Evolutionary conservation across 2,329 filamentous ascomycete genomes (phyloP), one percentile per base, ranked within the genome.

Genomic region (Rutstroemia sp.): DNA sequence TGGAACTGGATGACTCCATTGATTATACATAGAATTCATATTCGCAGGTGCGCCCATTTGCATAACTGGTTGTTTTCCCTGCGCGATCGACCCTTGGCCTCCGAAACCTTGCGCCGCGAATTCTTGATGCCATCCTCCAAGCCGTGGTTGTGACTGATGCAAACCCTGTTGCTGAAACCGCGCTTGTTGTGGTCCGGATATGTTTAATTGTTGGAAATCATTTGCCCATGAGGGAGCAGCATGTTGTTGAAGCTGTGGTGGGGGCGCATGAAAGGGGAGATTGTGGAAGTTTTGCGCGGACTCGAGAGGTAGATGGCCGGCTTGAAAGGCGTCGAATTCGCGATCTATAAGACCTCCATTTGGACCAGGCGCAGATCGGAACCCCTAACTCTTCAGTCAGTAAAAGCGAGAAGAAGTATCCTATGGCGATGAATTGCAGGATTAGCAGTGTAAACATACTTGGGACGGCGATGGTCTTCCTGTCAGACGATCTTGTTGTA

Each of bases 291-390:
- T 51, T 54, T 58, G 59, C 9, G 55, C 54, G 10, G 58, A 56
- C 45, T 73, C 69, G 17, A 73, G 68, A 53, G 72, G 69, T 49
- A 71, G 65, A 25, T 69, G 68, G 19, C 78, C 78, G 42, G 76
- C 75, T 69, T 87, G 83, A 62, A 89, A 89, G 47, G 84, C 82
- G 61, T 86, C 79, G 65, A 89, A 88, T 63, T 89, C 86, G 38
- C 77, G 75, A 64, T 89, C 84, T 56, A 87, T 68, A 4, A 76
- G 70, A 49, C 79, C 78, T 59, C 76, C 75, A 65, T 76, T 77
- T 27, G 75, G 73, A 59, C 78, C 76, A 56, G 74, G 74, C 14
- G 71, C 62, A 39, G 83, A 84, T 62, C 86, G 76, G 64, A 89
- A 88, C 39, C 78, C 78, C 82, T 88, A 65, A 25, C 30, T 49